A percentile compares a stretch with the other conserved stretches of the same genome.
Evolutionary conservation across 1,284 basidiomycete species (phyloP).

Genomic region (Sporisorium reilianum): DNA sequence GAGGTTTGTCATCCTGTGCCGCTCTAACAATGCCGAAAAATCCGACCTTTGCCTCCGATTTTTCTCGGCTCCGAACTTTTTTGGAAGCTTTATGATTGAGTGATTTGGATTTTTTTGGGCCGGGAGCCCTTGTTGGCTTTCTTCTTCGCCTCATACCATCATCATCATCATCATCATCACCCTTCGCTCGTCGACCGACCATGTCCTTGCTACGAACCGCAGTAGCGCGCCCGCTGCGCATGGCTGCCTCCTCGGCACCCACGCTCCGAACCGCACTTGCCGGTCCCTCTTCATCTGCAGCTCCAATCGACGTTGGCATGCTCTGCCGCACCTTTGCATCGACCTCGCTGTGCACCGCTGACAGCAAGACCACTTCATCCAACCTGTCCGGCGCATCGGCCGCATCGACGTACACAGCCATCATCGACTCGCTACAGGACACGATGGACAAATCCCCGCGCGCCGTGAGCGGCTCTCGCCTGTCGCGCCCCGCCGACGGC

Average conservation of each 20-base stretch:
- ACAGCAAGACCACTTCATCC: conserved; percentile 10
- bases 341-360: conserved; percentile 21
- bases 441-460: conserved; percentile 29
- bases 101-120: conserved; percentile 8
- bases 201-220: conserved; percentile 28
- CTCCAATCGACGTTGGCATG: conserved; percentile 18
- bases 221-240: conserved; percentile 23
- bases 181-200: not conserved
- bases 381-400: conserved; percentile 11
- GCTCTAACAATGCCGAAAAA: conserved; percentile 6
- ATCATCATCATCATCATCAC: conserved; percentile 4
- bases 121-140: not conserved
- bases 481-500: conserved; percentile 30
- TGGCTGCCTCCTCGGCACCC: conserved; percentile 3
- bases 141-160: not conserved
- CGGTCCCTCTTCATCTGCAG: conserved; percentile 9
- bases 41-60: not conserved
- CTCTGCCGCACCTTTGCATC: conserved; percentile 46
- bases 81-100: conserved; percentile 4
- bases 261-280: conserved; percentile 11
- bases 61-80: conserved; percentile 11
- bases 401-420: conserved; percentile 38
- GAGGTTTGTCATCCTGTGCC: not conserved
- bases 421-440: conserved; percentile 39
- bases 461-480: conserved; percentile 7